These are phyloP conservation scores for Cruciata laevipes DNA, from an alignment of 257 asterid genomes.

Conservation along the genomic window DNA sequence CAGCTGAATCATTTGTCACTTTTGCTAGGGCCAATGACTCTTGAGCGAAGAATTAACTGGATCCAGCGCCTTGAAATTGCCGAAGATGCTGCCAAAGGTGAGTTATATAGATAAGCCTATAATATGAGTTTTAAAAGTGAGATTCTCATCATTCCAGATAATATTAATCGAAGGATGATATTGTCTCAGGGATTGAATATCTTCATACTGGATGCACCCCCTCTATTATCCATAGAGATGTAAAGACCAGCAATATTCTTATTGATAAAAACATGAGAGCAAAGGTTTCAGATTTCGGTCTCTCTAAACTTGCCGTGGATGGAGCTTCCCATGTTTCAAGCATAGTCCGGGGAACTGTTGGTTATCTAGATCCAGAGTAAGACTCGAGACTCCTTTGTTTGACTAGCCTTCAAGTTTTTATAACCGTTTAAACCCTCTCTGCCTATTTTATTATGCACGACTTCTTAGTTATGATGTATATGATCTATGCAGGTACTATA, in stretches of 20 bases:
- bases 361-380: constrained; percentile 98
- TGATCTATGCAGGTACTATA: constrained; percentile 59
- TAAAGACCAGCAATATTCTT: constrained; percentile 93
- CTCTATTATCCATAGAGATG: constrained; percentile 88
- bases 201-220: constrained; percentile 98
- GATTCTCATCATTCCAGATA: neutral
- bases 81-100: constrained; percentile 95
- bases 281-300: constrained; percentile 98
- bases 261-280: constrained; percentile 91
- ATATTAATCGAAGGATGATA: constrained; percentile 1
- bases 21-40: constrained; percentile 54
- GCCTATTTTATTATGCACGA: neutral
- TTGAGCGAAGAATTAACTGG: constrained; percentile 72
- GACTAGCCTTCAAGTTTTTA: neutral
- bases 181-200: constrained; percentile 84
- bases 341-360: constrained; percentile 98
- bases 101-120: constrained; percentile 19
- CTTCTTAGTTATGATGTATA: neutral
- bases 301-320: constrained; percentile 89
- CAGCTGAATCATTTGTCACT: constrained; percentile 10
- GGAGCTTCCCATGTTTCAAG: constrained; percentile 99
- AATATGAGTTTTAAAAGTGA: constrained; percentile 4
- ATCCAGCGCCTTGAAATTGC: constrained; percentile 94
- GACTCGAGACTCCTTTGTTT: constrained; percentile 14
- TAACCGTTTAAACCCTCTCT: neutral